phyloP scores from a whole-genome alignment of 805 yeast genomes.

The Kodamaea leandrae region DNA sequence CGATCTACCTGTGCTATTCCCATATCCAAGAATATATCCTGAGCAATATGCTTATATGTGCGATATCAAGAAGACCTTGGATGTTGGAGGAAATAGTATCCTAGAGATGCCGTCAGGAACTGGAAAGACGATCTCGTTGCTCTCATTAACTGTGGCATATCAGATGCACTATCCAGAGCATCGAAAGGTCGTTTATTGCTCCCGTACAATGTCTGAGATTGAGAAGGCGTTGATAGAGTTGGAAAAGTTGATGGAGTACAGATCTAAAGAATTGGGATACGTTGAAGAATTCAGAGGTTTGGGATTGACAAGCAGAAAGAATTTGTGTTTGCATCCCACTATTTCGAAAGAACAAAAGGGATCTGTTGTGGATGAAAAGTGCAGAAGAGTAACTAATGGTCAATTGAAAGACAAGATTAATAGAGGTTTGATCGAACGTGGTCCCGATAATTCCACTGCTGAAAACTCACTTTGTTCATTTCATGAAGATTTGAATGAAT shows the following conservation, averaged over 20 bases:
- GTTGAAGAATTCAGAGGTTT: conserved; percentile 90
- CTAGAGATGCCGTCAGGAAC: conserved; percentile 99
- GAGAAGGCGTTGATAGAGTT: conserved; percentile 95
- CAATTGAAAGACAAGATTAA: conserved; percentile 68
- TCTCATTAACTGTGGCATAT: conserved; percentile 90
- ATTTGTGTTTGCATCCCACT: conserved; percentile 85
- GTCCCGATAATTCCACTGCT: conserved; percentile 25
- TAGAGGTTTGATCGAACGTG: conserved; percentile 43
- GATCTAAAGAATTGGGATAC: conserved; percentile 79
- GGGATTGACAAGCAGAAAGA: conserved; percentile 92
- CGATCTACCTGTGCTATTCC: conserved; percentile 92
- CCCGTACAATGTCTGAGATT: conserved; percentile 99
- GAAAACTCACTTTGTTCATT: conserved; percentile 64
- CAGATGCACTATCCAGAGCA: conserved; percentile 95
- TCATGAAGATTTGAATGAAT: conserved; percentile 85
- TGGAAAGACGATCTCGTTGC: conserved; percentile 90
- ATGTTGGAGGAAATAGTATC: conserved; percentile 95
- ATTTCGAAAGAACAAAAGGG: conserved; percentile 90
- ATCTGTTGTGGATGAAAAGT: conserved; percentile 88
- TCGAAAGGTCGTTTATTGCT: conserved; percentile 90
- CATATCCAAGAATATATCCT: conserved; percentile 95
- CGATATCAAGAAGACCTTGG: conserved; percentile 88
- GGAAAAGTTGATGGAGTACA: conserved; percentile 80
- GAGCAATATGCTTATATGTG: conserved; percentile 98
- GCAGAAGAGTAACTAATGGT: conserved; percentile 93